phyloP scores from a whole-genome alignment of 768 basidiomycete genomes.

The Boletus coccyginus region DNA sequence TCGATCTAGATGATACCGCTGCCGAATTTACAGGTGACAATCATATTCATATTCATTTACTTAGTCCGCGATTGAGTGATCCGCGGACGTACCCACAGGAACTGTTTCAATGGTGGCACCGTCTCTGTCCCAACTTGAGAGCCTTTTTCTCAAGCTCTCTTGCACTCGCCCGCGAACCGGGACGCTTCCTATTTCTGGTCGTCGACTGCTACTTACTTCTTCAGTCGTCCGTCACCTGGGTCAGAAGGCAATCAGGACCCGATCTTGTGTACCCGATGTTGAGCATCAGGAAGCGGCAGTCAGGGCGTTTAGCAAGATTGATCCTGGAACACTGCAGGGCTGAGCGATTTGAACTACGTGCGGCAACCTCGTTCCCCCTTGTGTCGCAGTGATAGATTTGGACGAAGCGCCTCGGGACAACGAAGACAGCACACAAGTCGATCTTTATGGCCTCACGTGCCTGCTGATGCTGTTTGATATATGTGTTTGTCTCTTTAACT shows the following conservation, averaged over 20 bases:
- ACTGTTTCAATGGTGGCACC: not conserved
- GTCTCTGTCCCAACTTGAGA: not conserved
- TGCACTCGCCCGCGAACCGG: not conserved
- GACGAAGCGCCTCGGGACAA: not conserved
- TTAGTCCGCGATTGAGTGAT: not conserved
- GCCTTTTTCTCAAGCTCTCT: not conserved
- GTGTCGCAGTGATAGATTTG: not conserved
- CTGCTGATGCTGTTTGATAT: not conserved
- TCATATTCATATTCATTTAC: not conserved
- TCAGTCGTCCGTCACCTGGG: not conserved
- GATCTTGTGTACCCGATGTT: conserved; percentile 3
- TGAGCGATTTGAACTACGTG: not conserved
- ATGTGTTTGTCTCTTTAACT: not conserved
- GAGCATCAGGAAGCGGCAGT: conserved; percentile 2
- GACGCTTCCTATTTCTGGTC: not conserved
- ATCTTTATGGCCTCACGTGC: not conserved
- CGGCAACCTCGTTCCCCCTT: not conserved
- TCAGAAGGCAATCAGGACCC: not conserved
- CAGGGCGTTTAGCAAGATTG: not conserved
- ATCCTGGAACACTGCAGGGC: not conserved
- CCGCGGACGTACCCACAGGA: not conserved
- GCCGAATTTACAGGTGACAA: not conserved
- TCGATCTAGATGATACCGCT: not conserved
- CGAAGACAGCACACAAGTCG: not conserved
- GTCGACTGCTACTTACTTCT: not conserved